Percentiles rank a stretch among this genome's conserved stretches.
Evolutionary conservation across 2,329 filamentous ascomycete genomes (phyloP).

Genomic region (Xylaria sp.): DNA sequence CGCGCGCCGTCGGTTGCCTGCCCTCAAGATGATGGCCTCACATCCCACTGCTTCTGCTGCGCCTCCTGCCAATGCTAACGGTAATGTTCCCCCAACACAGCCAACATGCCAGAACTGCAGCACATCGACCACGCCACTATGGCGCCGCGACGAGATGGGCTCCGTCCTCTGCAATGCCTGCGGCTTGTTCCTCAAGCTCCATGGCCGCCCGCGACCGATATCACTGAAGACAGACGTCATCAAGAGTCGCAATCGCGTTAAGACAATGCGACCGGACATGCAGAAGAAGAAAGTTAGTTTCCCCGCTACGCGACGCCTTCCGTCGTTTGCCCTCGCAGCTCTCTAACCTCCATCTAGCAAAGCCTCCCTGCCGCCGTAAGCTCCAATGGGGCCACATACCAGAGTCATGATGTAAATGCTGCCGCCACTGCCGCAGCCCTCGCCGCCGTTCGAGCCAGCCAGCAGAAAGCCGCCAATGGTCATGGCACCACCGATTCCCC

Average conservation of each 20-base stretch:
- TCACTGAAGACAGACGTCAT: conserved; percentile 99
- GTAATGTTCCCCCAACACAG: conserved; percentile 75
- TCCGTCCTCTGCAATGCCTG: conserved; percentile 98
- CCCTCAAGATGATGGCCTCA: conserved; percentile 50
- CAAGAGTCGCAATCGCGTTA: conserved; percentile 98
- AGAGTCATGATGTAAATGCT: conserved; percentile 65
- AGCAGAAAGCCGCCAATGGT: conserved; percentile 74
- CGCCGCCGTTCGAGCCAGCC: conserved; percentile 67
- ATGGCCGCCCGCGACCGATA: conserved; percentile 91
- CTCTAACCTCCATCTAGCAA: conserved; percentile 50
- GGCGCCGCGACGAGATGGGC: conserved; percentile 96
- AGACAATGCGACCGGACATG: conserved; percentile 82
- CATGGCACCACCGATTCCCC: conserved; percentile 79
- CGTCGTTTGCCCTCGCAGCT: background rate
- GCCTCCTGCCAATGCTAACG: conserved; percentile 58
- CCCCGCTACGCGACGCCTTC: conserved; percentile 21
- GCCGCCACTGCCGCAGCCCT: conserved; percentile 65
- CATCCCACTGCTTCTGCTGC: conserved; percentile 50
- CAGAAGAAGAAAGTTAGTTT: conserved; percentile 77
- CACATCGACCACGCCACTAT: conserved; percentile 94
- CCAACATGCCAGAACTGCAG: conserved; percentile 96
- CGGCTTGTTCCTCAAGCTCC: conserved; percentile 95
- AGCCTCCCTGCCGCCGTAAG: conserved; percentile 59
- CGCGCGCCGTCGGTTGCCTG: conserved; percentile 37
- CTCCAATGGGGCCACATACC: conserved; percentile 71